Evolutionary conservation across 805 yeast genomes (phyloP).

Genomic region (Lipomyces lipofer): DNA sequence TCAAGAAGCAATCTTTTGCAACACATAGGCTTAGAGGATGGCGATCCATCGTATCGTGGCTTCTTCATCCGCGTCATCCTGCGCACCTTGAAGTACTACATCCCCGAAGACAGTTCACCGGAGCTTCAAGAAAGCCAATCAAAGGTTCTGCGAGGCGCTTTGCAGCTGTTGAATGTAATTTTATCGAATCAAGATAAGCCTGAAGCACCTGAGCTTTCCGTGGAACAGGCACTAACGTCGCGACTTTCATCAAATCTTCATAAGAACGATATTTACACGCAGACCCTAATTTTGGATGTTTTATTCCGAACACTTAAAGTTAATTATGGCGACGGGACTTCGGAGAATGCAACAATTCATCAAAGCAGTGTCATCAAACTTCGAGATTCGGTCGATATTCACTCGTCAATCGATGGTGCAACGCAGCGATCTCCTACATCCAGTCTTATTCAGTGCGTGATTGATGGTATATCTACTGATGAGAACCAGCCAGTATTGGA

Average conservation of each 20-base stretch:
- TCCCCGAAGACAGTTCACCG: conserved; percentile 28
- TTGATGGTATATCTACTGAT: conserved; percentile 50
- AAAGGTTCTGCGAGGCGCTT: conserved; percentile 29
- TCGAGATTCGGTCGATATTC: conserved; percentile 25
- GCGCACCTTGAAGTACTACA: conserved; percentile 28
- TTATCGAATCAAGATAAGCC: conserved; percentile 21
- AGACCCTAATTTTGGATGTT: conserved; percentile 27
- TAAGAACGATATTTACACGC: conserved; percentile 30
- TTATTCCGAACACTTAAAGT: conserved; percentile 28
- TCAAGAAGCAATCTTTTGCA: conserved; percentile 29
- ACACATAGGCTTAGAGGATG: conserved; percentile 31
- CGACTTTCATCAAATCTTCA: conserved; percentile 23
- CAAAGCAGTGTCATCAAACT: conserved; percentile 28
- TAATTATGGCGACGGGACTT: conserved; percentile 20
- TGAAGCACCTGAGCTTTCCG: conserved; percentile 22
- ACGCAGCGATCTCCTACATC: conserved; percentile 23
- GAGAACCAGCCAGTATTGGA: conserved; percentile 47
- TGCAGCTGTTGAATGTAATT: conserved; percentile 28
- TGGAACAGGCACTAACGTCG: conserved; percentile 29
- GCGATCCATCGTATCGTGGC: conserved; percentile 31
- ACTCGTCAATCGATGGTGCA: conserved; percentile 6
- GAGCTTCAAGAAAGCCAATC: conserved; percentile 28
- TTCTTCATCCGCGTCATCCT: conserved; percentile 29
- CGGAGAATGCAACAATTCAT: conserved; percentile 22
- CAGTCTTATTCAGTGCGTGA: conserved; percentile 45